Evolutionary conservation across 2,329 filamentous ascomycete genomes (phyloP).

Genomic region (Pseudocercospora ulei): DNA sequence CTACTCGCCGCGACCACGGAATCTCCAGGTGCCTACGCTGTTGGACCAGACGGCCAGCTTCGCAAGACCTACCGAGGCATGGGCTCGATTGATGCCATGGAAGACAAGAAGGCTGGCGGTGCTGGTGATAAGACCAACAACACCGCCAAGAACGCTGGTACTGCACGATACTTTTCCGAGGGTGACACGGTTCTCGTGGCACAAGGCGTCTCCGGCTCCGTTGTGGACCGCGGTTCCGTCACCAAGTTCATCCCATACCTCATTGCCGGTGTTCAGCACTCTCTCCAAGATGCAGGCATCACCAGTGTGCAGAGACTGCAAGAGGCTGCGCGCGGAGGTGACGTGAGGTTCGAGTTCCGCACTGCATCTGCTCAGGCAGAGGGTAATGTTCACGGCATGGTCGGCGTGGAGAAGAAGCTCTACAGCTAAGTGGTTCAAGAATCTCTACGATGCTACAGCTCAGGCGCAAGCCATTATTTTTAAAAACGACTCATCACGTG

Average conservation of each 20-base stretch:
- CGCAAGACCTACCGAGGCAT: constrained; percentile 99
- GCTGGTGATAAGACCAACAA: constrained; percentile 66
- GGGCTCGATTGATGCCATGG: constrained; percentile 98
- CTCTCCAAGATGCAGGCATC: constrained; percentile 87
- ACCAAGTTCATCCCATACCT: constrained; percentile 95
- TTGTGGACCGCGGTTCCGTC: constrained; percentile 71
- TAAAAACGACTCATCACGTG: no score
- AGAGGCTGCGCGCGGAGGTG: constrained; percentile 60
- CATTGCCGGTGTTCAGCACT: constrained; percentile 91
- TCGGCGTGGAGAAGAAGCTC: constrained; percentile 99
- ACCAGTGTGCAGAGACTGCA: constrained; percentile 70
- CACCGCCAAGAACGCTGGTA: constrained; percentile 93
- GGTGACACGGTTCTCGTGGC: constrained; percentile 89
- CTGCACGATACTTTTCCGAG: constrained; percentile 96
- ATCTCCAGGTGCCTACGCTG: constrained; percentile 92
- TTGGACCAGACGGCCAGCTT: constrained; percentile 91
- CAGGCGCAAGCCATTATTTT: no score
- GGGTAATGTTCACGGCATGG: constrained; percentile 90
- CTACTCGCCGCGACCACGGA: constrained; percentile 94
- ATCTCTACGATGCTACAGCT: no score
- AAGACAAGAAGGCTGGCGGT: constrained; percentile 91
- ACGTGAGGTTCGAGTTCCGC: constrained; percentile 82
- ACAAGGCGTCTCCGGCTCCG: constrained; percentile 84
- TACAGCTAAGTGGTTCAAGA: constrained; percentile 48
- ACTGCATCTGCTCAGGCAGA: constrained; percentile 92